Evolutionary conservation across 345 rosid genomes (phyloP), one percentile per base, ranked within the genome.

Genomic region (Clarkia xantiana): DNA sequence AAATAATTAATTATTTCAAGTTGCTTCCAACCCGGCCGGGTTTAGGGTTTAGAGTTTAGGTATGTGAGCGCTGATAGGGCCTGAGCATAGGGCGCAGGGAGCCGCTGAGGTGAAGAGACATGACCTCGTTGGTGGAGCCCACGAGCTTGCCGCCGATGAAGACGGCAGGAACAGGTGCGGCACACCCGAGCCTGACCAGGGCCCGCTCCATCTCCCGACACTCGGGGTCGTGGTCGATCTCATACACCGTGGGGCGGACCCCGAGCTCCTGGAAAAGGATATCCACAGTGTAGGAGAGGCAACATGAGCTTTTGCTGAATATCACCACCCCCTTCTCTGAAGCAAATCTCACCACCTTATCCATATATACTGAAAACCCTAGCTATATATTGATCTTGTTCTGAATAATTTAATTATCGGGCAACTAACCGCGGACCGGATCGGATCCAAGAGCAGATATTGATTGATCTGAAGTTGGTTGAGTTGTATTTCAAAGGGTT

Each of bases 41-140:
- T 25, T 10, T 45, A 48, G n/a, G n/a, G n/a, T n/a, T n/a, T 34
- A 40, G 40, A 19, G 10, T 51, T 11, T 43, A 58, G 4, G 72
- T 59, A 55, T 64, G 53, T 55, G 81, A 46, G 56, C 71, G 54
- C 47, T 44, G 88, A 53, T 70, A 78, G 38, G 89, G 89, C 66
- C 71, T 78, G 57, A 81, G 71, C 76, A 78, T 45, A 18, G 79
- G 82, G 51, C 65, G 59, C 34, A 84, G 80, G 14, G 63, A 54
- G 56, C 90, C 94, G 54, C 84, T 71, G 18, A 84, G 78, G 59
- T 84, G 94, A 52, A 73, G 84, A 42, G 94, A 81, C 94, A 81
- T 84, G 72, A 84, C 82, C 64, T 79, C 89, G 51, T 84, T 81
- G 58, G 89, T 84, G 44, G 94, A 76, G 3, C 94, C 94, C 15